Evolutionary conservation across 2,329 filamentous ascomycete genomes (phyloP), one percentile per base, ranked within the genome.

Genomic region (Neoarthrinium moseri): DNA sequence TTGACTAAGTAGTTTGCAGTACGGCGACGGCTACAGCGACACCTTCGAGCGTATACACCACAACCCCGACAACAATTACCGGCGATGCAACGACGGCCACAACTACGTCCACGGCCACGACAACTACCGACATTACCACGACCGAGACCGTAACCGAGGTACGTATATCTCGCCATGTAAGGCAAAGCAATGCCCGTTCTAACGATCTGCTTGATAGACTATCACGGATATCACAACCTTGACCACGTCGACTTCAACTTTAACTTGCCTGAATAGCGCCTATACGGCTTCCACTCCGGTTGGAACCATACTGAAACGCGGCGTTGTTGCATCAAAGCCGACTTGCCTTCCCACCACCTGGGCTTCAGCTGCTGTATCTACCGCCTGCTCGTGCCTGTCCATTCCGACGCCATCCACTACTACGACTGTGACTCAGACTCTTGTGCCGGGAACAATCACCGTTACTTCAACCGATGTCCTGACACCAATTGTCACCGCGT

Each of bases 361-460:
- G 46, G 29, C 32, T 21, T 27, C 41, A 2, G 18, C 18, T 23
- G 27, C 24, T 21, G 40, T 49, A 21, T 47, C 44, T 11, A 37
- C 24, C 10, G 46, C 49, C 26, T 53, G 51, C 42, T 40, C 40
- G 18, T 51, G 51, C 49, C n/a, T 49, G 23, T 30, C 33, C 3
- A 38, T 51, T n/a, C 40, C 46, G 4, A 46, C 44, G 3, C 32
- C 40, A 12, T 41, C 46, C 27, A 24, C 24, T 23, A 52, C 48
- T 7, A 40, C 40, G 4, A 51, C 44, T 13, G 18, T 43, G 7
- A 49, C 40, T 32, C 20, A 18, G 32, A 46, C 38, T 4, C 8
- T 33, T 13, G 29, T 13, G 11, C 10, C 43, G 8, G 22, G 32
- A 13, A 37, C 38, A 20, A 17, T 20, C 24, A 38, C 26, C 11